A percentile compares a stretch with the other conserved stretches of the same genome.
These are phyloP conservation scores for Pyricularia sp. DNA, from an alignment of 2,329 filamentous ascomycete genomes.

Conservation along the genomic window DNA sequence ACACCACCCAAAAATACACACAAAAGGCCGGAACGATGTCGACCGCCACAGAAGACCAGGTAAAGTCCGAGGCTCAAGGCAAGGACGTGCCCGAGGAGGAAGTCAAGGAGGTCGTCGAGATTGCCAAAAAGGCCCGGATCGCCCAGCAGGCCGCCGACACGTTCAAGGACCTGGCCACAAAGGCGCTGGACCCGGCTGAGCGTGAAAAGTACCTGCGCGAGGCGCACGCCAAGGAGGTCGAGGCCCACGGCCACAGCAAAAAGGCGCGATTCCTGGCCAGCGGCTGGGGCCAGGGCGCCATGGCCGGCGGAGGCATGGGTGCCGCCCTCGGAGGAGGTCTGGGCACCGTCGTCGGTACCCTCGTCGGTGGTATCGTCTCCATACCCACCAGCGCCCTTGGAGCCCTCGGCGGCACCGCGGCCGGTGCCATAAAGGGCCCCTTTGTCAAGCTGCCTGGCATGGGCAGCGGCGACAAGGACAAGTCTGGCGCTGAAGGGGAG, in stretches of 20 bases:
- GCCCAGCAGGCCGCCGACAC: not conserved
- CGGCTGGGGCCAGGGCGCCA: conserved; percentile 7
- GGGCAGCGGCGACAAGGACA: not conserved
- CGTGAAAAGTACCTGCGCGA: conserved; percentile 4
- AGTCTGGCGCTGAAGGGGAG: not conserved
- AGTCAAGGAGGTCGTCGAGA: not conserved
- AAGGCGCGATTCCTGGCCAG: conserved; percentile 6
- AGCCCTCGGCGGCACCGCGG: not conserved
- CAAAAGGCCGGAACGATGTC: not conserved
- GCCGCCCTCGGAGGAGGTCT: conserved; percentile 4
- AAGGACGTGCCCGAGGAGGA: not conserved
- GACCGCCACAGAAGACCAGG: not conserved
- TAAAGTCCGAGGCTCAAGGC: not conserved
- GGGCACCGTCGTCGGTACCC: conserved; percentile 5
- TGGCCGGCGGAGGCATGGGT: conserved; percentile 3
- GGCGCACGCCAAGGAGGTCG: conserved; percentile 6
- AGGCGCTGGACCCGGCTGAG: conserved; percentile 4
- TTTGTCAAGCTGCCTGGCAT: not conserved
- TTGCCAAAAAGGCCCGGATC: not conserved
- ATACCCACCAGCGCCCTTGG: not conserved
- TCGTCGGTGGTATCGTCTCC: conserved; percentile 3
- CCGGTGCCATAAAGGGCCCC: not conserved
- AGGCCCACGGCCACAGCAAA: conserved; percentile 7
- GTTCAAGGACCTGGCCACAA: not conserved
- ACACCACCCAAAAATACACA: not conserved